A percentile compares a stretch with the other conserved stretches of the same genome.
phyloP scores from a whole-genome alignment of 2,329 filamentous ascomycete genomes.

The Coniochaeta sp. region DNA sequence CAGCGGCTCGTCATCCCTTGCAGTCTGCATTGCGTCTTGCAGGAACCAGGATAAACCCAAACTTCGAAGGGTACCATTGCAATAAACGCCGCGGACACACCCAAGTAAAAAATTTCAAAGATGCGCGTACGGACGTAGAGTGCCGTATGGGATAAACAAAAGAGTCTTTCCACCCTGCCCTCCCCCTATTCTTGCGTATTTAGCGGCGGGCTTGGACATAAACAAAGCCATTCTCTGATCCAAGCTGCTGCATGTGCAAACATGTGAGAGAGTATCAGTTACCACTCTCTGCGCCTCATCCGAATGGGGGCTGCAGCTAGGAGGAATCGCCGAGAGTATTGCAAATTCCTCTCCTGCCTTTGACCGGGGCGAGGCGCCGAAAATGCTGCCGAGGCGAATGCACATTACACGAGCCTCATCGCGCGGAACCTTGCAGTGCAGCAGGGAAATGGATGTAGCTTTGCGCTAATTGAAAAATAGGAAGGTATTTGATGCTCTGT shows the following conservation, averaged over 20 bases:
- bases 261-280: neutral
- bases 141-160: no score
- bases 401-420: neutral
- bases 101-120: no score
- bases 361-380: neutral
- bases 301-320: no score
- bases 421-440: no score
- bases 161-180: no score
- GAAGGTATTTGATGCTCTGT: no score
- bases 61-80: neutral
- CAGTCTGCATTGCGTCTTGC: neutral
- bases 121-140: no score
- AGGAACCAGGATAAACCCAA: neutral
- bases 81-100: neutral
- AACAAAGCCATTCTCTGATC: neutral
- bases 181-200: neutral
- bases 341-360: neutral
- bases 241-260: neutral
- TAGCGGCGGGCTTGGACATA: no score
- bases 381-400: neutral
- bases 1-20: neutral
- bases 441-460: no score
- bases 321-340: neutral
- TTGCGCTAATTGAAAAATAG: no score
- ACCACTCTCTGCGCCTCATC: neutral